A percentile compares a stretch with the other conserved stretches of the same genome.
Evolutionary conservation across 2,329 filamentous ascomycete genomes (phyloP).

Genomic region (Colletotrichum sidae): DNA sequence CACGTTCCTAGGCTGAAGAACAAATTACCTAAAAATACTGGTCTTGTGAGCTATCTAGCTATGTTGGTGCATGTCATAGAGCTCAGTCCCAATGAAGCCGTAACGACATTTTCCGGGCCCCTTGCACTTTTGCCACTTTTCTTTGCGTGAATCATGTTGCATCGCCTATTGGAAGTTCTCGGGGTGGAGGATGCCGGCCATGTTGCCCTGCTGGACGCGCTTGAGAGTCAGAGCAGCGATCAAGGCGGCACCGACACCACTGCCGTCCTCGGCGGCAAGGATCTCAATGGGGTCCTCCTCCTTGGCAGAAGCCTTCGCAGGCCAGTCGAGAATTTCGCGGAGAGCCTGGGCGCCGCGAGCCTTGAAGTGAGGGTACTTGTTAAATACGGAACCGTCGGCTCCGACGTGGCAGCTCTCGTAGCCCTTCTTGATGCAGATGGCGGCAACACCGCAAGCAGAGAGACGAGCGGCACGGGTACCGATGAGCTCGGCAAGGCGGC

Average conservation of each 20-base stretch:
- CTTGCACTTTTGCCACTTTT: constrained; percentile 20
- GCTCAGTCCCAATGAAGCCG: constrained; percentile 13
- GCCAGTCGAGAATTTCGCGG: constrained; percentile 96
- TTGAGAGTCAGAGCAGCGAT: constrained; percentile 83
- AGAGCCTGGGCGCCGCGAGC: constrained; percentile 88
- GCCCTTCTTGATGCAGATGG: constrained; percentile 96
- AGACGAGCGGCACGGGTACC: constrained; percentile 93
- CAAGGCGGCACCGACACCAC: constrained; percentile 94
- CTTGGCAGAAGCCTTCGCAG: constrained; percentile 73
- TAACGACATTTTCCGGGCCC: not conserved
- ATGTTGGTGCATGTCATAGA: constrained; percentile 18
- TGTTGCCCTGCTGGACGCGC: constrained; percentile 71
- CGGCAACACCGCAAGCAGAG: constrained; percentile 93
- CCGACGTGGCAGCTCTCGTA: constrained; percentile 92
- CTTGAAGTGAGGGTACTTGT: constrained; percentile 99
- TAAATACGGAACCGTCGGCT: constrained; percentile 97
- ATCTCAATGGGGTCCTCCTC: constrained; percentile 91
- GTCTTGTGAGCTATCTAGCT: constrained; percentile 29
- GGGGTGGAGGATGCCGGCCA: constrained; percentile 73
- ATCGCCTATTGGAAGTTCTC: constrained; percentile 66
- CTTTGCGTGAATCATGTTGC: constrained; percentile 29
- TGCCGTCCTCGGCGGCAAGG: constrained; percentile 91
- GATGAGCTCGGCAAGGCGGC: constrained; percentile 91
- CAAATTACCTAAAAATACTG: constrained; percentile 12
- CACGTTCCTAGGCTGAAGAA: constrained; percentile 74